Conservation (phyloP, 768 basidiomycete species). For the Podaxis sp. region DNA sequence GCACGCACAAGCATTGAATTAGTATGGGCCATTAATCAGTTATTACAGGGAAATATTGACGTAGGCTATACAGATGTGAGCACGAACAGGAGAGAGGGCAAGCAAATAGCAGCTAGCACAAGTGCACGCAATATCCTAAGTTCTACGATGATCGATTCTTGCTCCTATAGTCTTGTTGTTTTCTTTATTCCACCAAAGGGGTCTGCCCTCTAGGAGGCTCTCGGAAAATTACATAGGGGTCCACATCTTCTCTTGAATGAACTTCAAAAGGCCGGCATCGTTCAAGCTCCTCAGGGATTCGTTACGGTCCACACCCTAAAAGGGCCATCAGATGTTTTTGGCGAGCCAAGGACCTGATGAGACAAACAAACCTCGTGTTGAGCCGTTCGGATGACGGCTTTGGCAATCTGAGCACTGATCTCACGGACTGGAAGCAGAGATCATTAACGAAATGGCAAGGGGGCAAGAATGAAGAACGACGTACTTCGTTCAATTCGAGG, state of each 20-base stretch:
- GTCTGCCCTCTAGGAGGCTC: not conserved
- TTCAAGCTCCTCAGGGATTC: conserved; percentile 52
- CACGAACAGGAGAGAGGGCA: not conserved
- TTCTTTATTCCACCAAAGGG: too few relatives aligned
- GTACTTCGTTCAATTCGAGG: conserved; percentile 75
- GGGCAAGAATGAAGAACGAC: conserved; percentile 15
- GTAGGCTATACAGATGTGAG: not conserved
- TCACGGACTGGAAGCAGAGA: conserved; percentile 56
- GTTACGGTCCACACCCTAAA: conserved; percentile 55
- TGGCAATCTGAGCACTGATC: conserved; percentile 76
- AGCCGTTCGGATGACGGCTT: conserved; percentile 74
- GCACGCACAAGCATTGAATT: not conserved
- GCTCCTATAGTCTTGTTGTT: too few relatives aligned
- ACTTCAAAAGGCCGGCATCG: conserved; percentile 53
- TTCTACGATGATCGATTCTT: too few relatives aligned
- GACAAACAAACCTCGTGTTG: conserved; percentile 54
- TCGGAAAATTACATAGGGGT: conserved; percentile 30
- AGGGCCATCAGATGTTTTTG: not conserved
- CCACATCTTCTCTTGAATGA: conserved; percentile 74
- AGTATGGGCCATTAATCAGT: not conserved
- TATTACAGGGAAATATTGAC: not conserved
- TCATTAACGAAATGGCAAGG: not conserved
- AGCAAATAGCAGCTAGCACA: too few relatives aligned
- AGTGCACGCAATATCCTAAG: too few relatives aligned
- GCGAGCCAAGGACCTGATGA: not conserved